Conservation (phyloP, 2,329 filamentous ascomycete species). For the Exophiala spinifera region DNA sequence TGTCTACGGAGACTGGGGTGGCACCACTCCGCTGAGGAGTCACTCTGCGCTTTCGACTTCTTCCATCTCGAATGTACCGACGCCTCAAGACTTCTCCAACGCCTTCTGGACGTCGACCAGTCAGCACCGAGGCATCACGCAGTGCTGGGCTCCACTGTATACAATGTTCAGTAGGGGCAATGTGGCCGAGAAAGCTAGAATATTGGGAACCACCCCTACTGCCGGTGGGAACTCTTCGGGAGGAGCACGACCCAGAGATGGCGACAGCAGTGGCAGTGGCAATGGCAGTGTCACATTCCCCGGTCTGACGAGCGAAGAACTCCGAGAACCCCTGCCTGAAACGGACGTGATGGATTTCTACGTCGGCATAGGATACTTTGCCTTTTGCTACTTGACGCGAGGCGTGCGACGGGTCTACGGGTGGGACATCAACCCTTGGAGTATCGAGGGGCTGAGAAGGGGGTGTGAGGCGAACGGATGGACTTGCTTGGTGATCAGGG, state of each 20-base stretch:
- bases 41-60: no score
- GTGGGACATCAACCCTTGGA: conserved; percentile 90
- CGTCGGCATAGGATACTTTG: conserved; percentile 91
- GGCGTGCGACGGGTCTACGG: conserved; percentile 70
- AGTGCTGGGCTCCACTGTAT: conserved; percentile 83
- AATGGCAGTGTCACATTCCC: conserved; percentile 9
- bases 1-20: conserved; percentile 73
- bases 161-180: conserved; percentile 96
- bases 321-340: conserved; percentile 30
- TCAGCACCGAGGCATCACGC: conserved; percentile 73
- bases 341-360: conserved; percentile 70
- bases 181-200: conserved; percentile 77
- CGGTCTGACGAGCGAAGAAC: conserved; percentile 25
- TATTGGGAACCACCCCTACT: conserved; percentile 49
- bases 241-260: no score
- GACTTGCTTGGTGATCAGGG: conserved; percentile 54
- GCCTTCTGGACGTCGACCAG: conserved; percentile 77
- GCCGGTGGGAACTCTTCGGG: background rate
- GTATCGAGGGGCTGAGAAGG: conserved; percentile 74
- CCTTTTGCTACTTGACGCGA: conserved; percentile 73
- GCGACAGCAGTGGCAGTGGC: no score
- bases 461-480: conserved; percentile 71
- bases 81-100: conserved; percentile 54
- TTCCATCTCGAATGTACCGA: conserved; percentile 27
- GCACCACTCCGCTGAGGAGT: conserved; percentile 25